Percentiles rank a stretch among this genome's conserved stretches.
Conservation (phyloP, 345 rosid genomes). For the Linum usitatissimum region DNA sequence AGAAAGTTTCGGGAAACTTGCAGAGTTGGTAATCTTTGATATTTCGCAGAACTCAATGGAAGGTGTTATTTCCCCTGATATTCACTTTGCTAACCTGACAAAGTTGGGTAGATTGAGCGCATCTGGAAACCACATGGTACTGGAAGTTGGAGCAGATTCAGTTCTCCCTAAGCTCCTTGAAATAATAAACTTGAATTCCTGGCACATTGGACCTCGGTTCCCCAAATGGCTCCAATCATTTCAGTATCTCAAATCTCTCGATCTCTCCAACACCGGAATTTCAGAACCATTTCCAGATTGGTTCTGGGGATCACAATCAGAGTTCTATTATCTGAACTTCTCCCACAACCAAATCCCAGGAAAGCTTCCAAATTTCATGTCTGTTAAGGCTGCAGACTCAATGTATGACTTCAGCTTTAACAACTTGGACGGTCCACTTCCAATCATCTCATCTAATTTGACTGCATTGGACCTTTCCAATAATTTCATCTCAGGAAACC, state of each 20-base stretch:
- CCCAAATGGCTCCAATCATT: background rate
- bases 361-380: background rate
- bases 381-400: background rate
- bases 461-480: background rate
- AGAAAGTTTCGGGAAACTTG: slow-evolving; percentile 5
- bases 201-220: background rate
- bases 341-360: background rate
- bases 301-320: background rate
- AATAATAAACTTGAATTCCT: background rate
- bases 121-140: background rate
- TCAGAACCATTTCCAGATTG: background rate
- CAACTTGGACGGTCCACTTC: background rate
- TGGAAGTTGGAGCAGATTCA: background rate
- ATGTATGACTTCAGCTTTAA: background rate
- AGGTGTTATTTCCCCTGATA: slow-evolving; percentile 16
- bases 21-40: background rate
- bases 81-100: slow-evolving; percentile 19
- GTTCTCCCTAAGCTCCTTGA: background rate
- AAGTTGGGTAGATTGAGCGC: background rate
- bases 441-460: background rate
- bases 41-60: slow-evolving; percentile 11
- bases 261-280: background rate
- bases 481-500: background rate
- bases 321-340: background rate
- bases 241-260: background rate